A percentile compares a stretch with the other conserved stretches of the same genome.
Evolutionary conservation across 1,284 basidiomycete genomes (phyloP).

Genomic region (Entoloma clypeatum): DNA sequence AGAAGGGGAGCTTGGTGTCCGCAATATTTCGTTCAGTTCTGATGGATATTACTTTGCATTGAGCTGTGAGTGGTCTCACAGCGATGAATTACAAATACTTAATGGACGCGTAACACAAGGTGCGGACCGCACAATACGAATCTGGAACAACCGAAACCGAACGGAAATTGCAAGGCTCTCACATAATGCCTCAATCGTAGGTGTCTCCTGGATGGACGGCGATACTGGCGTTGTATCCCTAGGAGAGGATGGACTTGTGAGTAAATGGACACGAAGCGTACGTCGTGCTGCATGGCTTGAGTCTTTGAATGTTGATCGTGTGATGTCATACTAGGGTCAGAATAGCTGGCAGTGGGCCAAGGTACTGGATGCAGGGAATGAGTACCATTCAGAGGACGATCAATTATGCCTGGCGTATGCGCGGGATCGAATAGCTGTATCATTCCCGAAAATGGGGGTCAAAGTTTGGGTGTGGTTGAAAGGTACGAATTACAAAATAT

Average conservation of each 20-base stretch:
- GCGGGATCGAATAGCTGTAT: conserved; percentile 56
- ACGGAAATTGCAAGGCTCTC: conserved; percentile 42
- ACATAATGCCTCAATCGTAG: conserved; percentile 39
- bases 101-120: conserved; percentile 30
- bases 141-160: conserved; percentile 43
- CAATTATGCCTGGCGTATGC: conserved; percentile 52
- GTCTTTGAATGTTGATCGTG: neutral
- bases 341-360: conserved; percentile 58
- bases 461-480: conserved; percentile 61
- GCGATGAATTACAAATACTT: conserved; percentile 3
- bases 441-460: conserved; percentile 53
- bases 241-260: conserved; percentile 51
- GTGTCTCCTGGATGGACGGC: conserved; percentile 53
- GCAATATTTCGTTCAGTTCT: conserved; percentile 40
- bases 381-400: conserved; percentile 32
- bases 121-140: conserved; percentile 53
- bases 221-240: conserved; percentile 52
- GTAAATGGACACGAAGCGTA: conserved; percentile 55
- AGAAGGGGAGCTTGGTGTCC: conserved; percentile 40
- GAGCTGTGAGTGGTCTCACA: conserved; percentile 37
- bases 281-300: conserved; percentile 20
- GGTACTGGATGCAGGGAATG: conserved; percentile 44
- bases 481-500: conserved; percentile 33
- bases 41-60: conserved; percentile 49
- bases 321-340: conserved; percentile 32